A percentile compares a stretch with the other conserved stretches of the same genome.
Conservation (phyloP, 202 grass and related monocot species). For the Carex arenaria region DNA sequence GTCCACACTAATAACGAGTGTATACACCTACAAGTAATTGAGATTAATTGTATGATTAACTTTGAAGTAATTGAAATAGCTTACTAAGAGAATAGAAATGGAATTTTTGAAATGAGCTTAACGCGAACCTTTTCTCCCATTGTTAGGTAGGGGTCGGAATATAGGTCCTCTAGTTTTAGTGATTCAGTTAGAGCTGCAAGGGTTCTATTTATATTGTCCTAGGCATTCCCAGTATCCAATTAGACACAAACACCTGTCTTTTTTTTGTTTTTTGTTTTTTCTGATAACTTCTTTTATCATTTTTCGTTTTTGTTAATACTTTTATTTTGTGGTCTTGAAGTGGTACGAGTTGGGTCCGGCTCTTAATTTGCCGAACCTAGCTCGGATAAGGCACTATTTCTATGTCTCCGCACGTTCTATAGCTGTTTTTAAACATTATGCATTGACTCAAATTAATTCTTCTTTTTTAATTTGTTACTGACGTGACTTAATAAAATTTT, state of each 20-base stretch:
- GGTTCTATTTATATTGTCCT: conserved; percentile 1
- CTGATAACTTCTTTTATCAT: no score
- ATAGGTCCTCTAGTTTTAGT: not conserved
- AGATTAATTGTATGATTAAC: not conserved
- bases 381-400: no score
- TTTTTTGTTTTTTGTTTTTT: not conserved
- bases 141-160: not conserved
- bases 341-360: not conserved
- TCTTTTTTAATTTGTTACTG: no score
- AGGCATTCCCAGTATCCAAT: not conserved
- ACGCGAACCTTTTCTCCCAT: conserved; percentile 12
- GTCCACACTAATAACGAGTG: conserved; percentile 2
- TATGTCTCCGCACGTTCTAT: no score
- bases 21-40: not conserved
- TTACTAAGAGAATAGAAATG: not conserved
- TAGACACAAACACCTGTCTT: not conserved
- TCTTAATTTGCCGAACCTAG: no score
- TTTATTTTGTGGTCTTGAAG: not conserved
- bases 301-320: not conserved
- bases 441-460: no score
- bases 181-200: not conserved
- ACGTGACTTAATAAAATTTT: no score
- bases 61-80: not conserved
- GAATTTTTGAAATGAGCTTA: not conserved
- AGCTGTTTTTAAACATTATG: no score